Percentiles rank a stretch among this genome's conserved stretches.
Evolutionary conservation across 2,329 filamentous ascomycete species (phyloP).

Genomic region (Colletotrichum sp.): DNA sequence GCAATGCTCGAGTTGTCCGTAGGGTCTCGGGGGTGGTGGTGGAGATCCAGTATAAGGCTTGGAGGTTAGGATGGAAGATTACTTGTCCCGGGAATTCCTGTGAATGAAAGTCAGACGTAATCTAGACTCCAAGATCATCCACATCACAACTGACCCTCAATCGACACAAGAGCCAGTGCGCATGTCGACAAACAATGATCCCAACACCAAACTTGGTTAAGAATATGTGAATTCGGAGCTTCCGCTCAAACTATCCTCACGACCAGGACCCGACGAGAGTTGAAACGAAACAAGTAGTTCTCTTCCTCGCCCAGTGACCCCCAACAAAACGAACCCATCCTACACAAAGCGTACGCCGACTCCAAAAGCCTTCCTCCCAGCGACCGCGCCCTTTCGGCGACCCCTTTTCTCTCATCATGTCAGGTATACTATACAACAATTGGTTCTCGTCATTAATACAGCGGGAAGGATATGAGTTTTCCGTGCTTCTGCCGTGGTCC

Average conservation of each 20-base stretch:
- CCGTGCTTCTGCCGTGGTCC: background rate
- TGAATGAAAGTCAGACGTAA: background rate
- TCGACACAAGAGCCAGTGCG: background rate
- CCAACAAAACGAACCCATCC: background rate
- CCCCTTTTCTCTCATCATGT: background rate
- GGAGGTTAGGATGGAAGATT: fast-evolving
- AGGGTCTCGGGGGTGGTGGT: background rate
- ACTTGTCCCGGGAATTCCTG: fast-evolving
- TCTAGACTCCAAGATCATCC: background rate
- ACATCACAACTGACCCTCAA: fast-evolving
- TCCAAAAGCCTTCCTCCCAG: background rate
- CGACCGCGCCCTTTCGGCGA: background rate
- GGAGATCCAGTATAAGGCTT: fast-evolving
- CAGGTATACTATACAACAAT: slow-evolving; percentile 20
- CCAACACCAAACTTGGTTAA: background rate
- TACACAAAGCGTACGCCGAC: slow-evolving; percentile 1
- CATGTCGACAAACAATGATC: background rate
- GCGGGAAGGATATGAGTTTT: background rate
- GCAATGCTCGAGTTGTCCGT: background rate
- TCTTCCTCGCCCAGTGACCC: background rate
- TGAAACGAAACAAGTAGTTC: background rate
- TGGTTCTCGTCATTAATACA: slow-evolving; percentile 5
- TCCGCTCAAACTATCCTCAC: background rate
- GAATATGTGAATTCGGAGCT: background rate
- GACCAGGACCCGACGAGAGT: background rate